Base-by-base conservation (phyloP, 192 early-diverging fungal species). In the Umbelopsis sp. region DNA sequence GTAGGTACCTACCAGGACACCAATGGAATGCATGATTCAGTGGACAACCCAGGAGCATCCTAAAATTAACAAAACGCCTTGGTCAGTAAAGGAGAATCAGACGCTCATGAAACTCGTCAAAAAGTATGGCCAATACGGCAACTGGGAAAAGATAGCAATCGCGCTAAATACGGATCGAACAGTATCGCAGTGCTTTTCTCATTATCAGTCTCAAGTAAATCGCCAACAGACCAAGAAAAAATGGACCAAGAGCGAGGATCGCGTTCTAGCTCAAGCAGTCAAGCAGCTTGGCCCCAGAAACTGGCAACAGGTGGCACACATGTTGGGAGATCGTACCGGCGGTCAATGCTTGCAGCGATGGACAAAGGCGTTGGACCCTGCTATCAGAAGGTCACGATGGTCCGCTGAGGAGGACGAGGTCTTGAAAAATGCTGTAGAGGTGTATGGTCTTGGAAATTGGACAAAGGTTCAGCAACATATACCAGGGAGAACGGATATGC, bases 1-100 rank as follows among this genome's bases (percentile, higher is more conserved):
- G 3, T 48, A 87, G 85, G 83, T 93, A 18, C 83, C 75, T 20
- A 81, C 85, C 45, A 80, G 88, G 68, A 85, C 82, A 22, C 71
- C 89, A 1, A 82, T 82, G n/a, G 90, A 93, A 74, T 93, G 91
- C 66, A 75, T 88, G 46, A 93, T 92, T 66, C 91, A 91, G 77
- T 93, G 91, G 90, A 89, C 89, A 18, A 86, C 82, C 22, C 89
- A 90, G 50, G 91, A 92, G 51, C 92, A 93, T 74, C 92, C 92
- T 4, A 81, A 81, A 12, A 91, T 93, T 76, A 92, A 93, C 77
- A 89, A 88, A 67, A 74, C 52, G 23, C 83, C 84, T 23, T 93
- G 92, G 92, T 78, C 83, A 6, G 80, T 80, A 22, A 37, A 69
- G n/a, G 92, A 93, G 75, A 74, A 84, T 49, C 50, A 51, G 25